These are phyloP conservation scores for Phytopythium sindhum DNA, from an alignment of 352 stramenopile species.

Conservation along the genomic window DNA sequence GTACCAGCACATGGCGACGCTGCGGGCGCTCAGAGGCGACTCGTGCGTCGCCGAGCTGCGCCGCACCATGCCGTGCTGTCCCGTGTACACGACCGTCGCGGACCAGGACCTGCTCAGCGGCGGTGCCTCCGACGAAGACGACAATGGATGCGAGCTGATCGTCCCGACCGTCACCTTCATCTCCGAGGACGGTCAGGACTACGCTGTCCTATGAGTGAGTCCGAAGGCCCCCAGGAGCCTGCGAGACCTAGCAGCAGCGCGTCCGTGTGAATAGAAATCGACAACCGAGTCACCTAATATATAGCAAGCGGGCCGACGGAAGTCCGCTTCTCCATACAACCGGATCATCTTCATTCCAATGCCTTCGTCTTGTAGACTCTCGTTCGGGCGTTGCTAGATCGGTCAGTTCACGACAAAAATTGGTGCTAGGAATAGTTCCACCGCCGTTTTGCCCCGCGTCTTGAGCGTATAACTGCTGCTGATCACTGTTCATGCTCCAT, in stretches of 20 bases:
- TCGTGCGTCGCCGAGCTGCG: slow-evolving; percentile 16
- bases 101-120: slow-evolving; percentile 1
- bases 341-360: background rate
- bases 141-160: slow-evolving; percentile 13
- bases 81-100: slow-evolving; percentile 1
- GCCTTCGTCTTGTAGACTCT: background rate
- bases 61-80: slow-evolving; percentile 10
- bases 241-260: background rate
- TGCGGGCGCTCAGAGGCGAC: slow-evolving; percentile 5
- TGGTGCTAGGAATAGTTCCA: background rate
- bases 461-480: background rate
- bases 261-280: slow-evolving; percentile 1
- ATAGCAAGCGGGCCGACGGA: background rate
- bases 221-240: too few species aligned
- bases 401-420: too few species aligned
- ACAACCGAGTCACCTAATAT: background rate
- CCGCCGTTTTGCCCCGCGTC: background rate
- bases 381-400: background rate
- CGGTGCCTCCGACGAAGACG: background rate
- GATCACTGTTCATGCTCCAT: background rate
- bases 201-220: slow-evolving; percentile 32
- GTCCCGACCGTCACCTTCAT: slow-evolving; percentile 27
- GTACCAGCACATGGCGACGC: slow-evolving; percentile 5
- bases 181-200: slow-evolving; percentile 28
- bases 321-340: background rate